These are phyloP conservation scores for Curvularia sp. DNA, from an alignment of 2,329 filamentous ascomycete species.

Conservation along the genomic window DNA sequence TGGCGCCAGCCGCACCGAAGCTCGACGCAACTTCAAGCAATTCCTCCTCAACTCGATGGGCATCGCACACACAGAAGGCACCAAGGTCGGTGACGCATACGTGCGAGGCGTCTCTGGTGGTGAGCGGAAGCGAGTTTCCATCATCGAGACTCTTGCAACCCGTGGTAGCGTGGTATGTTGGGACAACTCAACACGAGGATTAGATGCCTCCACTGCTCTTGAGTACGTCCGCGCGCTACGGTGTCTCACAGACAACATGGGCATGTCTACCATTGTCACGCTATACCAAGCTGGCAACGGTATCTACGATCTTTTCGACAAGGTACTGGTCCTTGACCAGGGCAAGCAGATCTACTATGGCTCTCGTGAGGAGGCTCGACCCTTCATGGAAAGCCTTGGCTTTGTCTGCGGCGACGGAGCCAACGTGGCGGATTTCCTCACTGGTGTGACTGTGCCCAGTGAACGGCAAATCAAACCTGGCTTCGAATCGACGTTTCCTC, in stretches of 20 bases:
- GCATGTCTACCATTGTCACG: constrained; percentile 60
- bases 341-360: constrained; percentile 80
- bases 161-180: constrained; percentile 62
- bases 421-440: constrained; percentile 77
- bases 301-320: constrained; percentile 72
- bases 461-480: constrained; percentile 52
- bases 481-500: constrained; percentile 52
- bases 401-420: constrained; percentile 69
- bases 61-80: constrained; percentile 64
- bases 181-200: constrained; percentile 53
- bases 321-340: constrained; percentile 75
- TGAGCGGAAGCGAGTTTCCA: constrained; percentile 72
- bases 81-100: constrained; percentile 72
- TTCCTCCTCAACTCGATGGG: constrained; percentile 59
- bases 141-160: constrained; percentile 68
- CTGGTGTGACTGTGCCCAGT: constrained; percentile 66
- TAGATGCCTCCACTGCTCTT: constrained; percentile 54
- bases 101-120: constrained; percentile 72
- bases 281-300: constrained; percentile 60
- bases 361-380: constrained; percentile 62
- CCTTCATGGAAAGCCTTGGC: constrained; percentile 72
- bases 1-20: constrained; percentile 54
- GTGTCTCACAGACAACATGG: constrained; percentile 57
- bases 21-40: constrained; percentile 56
- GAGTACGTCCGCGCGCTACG: constrained; percentile 63